Percentiles rank a stretch among this genome's conserved stretches.
Conservation (phyloP, 2,329 filamentous ascomycete genomes). For the Penicillium sp. region DNA sequence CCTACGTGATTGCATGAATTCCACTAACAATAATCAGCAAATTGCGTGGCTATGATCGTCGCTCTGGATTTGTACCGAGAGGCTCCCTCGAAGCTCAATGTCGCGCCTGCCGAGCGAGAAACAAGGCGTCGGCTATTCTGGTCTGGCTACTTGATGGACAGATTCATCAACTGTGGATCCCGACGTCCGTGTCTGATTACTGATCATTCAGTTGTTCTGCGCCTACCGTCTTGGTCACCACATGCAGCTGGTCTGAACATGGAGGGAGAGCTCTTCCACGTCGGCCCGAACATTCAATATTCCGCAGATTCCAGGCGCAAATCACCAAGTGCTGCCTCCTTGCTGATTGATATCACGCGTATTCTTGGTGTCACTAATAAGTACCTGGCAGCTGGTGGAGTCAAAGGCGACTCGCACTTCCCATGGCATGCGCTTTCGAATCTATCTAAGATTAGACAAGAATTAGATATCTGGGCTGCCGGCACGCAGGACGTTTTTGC, state of each 20-base stretch:
- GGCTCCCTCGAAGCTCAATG: conserved; percentile 60
- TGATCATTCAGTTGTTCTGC: conserved; percentile 72
- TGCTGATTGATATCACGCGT: conserved; percentile 80
- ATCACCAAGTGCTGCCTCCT: conserved; percentile 70
- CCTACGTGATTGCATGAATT: background rate
- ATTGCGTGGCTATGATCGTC: conserved; percentile 76
- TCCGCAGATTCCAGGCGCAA: conserved; percentile 67
- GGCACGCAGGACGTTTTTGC: conserved; percentile 77
- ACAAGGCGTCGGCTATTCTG: conserved; percentile 78
- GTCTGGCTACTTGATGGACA: conserved; percentile 82
- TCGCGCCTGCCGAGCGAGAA: conserved; percentile 69
- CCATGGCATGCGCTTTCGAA: conserved; percentile 86
- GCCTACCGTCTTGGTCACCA: conserved; percentile 71
- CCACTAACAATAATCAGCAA: conserved; percentile 50
- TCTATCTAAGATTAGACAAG: conserved; percentile 79
- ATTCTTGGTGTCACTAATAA: conserved; percentile 80
- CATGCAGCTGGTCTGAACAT: conserved; percentile 60
- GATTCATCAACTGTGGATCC: conserved; percentile 78
- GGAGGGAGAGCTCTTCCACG: conserved; percentile 79
- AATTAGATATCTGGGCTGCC: conserved; percentile 80
- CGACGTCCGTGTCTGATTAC: conserved; percentile 76
- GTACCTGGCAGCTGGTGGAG: conserved; percentile 79
- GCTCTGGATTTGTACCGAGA: conserved; percentile 80
- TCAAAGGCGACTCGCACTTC: conserved; percentile 86
- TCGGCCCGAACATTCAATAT: conserved; percentile 73